Evolutionary conservation across 345 rosid genomes (phyloP).

Genomic region (Moricandia moricandioides): DNA sequence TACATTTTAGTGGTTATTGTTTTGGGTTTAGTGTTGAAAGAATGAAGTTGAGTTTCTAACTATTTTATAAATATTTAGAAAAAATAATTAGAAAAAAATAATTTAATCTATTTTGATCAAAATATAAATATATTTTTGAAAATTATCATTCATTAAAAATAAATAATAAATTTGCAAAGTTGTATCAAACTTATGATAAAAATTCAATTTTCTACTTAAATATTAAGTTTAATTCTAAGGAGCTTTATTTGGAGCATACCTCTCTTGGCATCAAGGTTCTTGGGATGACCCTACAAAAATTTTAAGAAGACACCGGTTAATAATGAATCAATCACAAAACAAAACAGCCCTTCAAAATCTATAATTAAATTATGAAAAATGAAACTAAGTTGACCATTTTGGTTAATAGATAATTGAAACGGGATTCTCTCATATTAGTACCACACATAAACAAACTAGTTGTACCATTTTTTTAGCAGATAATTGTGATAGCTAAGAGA

Average conservation of each 20-base stretch:
- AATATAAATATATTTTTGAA: no score
- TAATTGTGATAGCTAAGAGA: slow-evolving; percentile 20
- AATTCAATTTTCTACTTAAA: no score
- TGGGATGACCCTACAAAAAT: slow-evolving; percentile 74
- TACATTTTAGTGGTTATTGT: no score
- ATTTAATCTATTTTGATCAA: no score
- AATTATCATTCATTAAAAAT: no score
- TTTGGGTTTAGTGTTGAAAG: no score
- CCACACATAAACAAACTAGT: slow-evolving; percentile 17
- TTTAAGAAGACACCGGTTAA: slow-evolving; percentile 9
- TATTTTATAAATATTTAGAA: no score
- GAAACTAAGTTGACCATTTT: slow-evolving; percentile 15
- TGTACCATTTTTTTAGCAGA: slow-evolving; percentile 1
- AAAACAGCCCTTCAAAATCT: not conserved
- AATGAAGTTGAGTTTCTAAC: no score
- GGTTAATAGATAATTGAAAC: slow-evolving; percentile 20
- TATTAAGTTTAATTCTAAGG: slow-evolving; percentile 5
- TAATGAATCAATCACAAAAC: not conserved
- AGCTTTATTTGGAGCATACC: slow-evolving; percentile 45
- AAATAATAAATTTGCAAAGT: no score
- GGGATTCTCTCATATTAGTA: slow-evolving; percentile 7
- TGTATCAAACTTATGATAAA: no score
- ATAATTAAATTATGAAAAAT: not conserved
- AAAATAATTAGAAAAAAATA: no score
- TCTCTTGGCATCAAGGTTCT: slow-evolving; percentile 80